phyloP scores from a whole-genome alignment of 192 early-diverging fungal genomes.

The Coemansia sp. region DNA sequence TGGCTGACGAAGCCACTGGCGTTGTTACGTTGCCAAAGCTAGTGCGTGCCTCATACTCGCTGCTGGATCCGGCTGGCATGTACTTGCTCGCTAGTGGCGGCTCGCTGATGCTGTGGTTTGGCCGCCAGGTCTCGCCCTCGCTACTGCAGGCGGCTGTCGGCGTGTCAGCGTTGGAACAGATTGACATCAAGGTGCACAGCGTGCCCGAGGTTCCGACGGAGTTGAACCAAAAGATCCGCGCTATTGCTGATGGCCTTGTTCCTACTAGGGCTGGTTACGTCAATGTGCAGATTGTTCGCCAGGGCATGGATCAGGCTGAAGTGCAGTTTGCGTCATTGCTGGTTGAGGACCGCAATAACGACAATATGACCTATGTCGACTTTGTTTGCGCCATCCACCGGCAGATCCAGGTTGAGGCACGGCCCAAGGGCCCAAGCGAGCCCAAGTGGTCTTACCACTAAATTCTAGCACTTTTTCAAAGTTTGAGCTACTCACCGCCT shows the following conservation, averaged over 20 bases:
- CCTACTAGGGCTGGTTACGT: conserved; percentile 64
- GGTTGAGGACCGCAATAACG: conserved; percentile 87
- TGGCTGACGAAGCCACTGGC: conserved; percentile 49
- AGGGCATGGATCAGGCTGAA: conserved; percentile 80
- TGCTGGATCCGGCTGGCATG: conserved; percentile 72
- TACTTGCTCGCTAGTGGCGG: conserved; percentile 87
- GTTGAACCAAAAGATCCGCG: conserved; percentile 62
- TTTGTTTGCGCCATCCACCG: conserved; percentile 85
- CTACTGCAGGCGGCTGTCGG: conserved; percentile 82
- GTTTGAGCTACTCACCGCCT: not conserved
- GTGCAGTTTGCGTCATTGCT: conserved; percentile 73
- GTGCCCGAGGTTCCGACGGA: conserved; percentile 70
- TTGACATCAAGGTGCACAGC: conserved; percentile 54
- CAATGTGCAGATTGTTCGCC: conserved; percentile 73
- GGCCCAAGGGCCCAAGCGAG: conserved; percentile 40
- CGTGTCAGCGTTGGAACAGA: conserved; percentile 63
- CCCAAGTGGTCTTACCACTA: conserved; percentile 49
- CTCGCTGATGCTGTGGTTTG: conserved; percentile 82
- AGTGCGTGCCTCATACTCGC: conserved; percentile 72
- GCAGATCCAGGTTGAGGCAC: conserved; percentile 76
- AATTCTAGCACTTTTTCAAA: not conserved
- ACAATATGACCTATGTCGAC: conserved; percentile 90
- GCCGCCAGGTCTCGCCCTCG: conserved; percentile 61
- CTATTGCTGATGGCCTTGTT: conserved; percentile 65
- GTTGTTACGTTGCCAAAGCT: conserved; percentile 63